Evolutionary conservation across 2,329 filamentous ascomycete genomes (phyloP).

Genomic region (Aspergillus sojae): DNA sequence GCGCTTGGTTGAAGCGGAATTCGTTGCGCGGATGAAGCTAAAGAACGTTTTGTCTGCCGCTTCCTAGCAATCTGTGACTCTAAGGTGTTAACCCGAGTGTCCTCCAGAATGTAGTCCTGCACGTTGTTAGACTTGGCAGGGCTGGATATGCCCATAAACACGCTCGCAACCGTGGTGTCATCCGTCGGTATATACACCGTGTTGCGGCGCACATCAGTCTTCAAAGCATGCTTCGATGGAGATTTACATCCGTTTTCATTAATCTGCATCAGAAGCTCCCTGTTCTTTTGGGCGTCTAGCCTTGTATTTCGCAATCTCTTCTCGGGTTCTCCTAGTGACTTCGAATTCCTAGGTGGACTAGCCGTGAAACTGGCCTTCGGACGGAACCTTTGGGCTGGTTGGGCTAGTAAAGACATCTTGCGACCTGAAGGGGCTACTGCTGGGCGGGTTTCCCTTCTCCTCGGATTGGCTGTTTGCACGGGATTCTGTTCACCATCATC

Average conservation of each 20-base stretch:
- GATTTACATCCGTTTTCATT: constrained; percentile 10
- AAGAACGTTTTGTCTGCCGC: constrained; percentile 29
- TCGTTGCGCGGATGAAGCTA: constrained; percentile 32
- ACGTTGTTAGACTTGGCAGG: constrained; percentile 35
- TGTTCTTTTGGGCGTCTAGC: constrained; percentile 18
- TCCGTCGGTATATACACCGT: constrained; percentile 48
- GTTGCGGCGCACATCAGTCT: constrained; percentile 37
- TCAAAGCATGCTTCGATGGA: constrained; percentile 24
- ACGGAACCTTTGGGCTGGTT: constrained; percentile 45
- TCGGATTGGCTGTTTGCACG: constrained; percentile 13
- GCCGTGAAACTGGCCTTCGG: constrained; percentile 34
- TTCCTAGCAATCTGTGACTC: constrained; percentile 39
- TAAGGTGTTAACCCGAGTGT: constrained; percentile 34
- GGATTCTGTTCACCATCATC: constrained; percentile 34
- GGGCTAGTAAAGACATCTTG: constrained; percentile 41
- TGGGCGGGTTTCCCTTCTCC: constrained; percentile 22
- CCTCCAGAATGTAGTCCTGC: constrained; percentile 13
- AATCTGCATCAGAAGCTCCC: constrained; percentile 18
- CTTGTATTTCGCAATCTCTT: constrained; percentile 10
- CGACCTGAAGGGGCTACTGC: constrained; percentile 18
- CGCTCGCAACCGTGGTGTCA: constrained; percentile 44
- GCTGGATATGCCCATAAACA: constrained; percentile 49
- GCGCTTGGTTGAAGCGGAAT: constrained; percentile 52
- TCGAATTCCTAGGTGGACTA: constrained; percentile 21
- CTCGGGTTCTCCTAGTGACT: constrained; percentile 13